Evolutionary conservation across 257 asterid species (phyloP), one percentile per base, ranked within the genome.

Genomic region (Solanum etuberosum): DNA sequence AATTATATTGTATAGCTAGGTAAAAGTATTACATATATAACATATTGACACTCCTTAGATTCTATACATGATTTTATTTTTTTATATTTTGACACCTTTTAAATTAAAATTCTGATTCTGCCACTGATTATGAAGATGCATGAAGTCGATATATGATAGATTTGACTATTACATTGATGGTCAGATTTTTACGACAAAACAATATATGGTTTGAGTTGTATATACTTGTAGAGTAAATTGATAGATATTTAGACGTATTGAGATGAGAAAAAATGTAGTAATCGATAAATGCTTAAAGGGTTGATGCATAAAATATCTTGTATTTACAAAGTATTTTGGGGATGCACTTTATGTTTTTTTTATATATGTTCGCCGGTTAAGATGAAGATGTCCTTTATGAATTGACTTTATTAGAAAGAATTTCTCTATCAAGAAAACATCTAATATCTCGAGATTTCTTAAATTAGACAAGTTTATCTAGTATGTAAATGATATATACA

Each of bases 1-100:
- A 51, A 51, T 51, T 16, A 51, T 1, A 1, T 0, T 16, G 0
- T 2, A 0, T 51, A 51, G 23, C 3, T 51, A 48, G 8, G 9
- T 0, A 15, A 15, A 46, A 5, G 0, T 5, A 46, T 46, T 12
- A 42, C 0, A 13, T 46, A 35, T 35, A 4, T 34, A 35, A 43
- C 51, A 43, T 43, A 43, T 12, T 12, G 51, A 43, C 51, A 43
- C 2, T 43, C 16, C 5, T 12, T 43, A 0, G 0, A 0, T 46
- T 46, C 18, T 46, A 13, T 46, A 46, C 54, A 46, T 46, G 7
- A 46, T 46, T 46, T 15, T 46, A 46, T 3, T 14, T 5, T 0
- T 46, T 46, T 14, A 46, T 46, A 46, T 14, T 46, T 46, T 46
- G 20, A 46, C 3, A 46, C 2, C 20, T 0, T 14, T 46, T 46